phyloP scores from a whole-genome alignment of 2,329 filamentous ascomycete genomes.

The Lachnellula cervina region DNA sequence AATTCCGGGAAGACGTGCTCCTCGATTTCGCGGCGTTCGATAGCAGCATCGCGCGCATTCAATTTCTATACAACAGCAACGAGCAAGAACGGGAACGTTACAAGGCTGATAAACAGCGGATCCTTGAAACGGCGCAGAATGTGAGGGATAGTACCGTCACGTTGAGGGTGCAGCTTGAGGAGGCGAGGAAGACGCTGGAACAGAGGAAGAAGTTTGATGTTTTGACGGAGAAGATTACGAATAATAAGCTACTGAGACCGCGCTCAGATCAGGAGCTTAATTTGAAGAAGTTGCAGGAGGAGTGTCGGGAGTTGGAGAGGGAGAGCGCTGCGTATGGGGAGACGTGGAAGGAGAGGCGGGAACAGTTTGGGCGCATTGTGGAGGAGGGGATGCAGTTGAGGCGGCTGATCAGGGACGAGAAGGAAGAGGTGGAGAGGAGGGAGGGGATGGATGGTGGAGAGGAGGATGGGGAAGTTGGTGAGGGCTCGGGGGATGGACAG shows the following conservation, averaged over 20 bases:
- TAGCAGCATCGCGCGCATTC: constrained; percentile 78
- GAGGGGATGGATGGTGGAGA: constrained; percentile 68
- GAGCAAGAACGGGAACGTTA: constrained; percentile 79
- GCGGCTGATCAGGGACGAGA: constrained; percentile 85
- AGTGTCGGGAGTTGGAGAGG: constrained; percentile 80
- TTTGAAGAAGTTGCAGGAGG: constrained; percentile 76
- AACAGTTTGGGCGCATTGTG: constrained; percentile 84
- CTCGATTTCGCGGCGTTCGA: constrained; percentile 89
- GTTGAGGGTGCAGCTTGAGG: constrained; percentile 70
- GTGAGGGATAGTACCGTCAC: constrained; percentile 71
- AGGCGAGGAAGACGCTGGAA: constrained; percentile 68
- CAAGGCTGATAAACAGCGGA: constrained; percentile 71
- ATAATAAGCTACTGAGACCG: constrained; percentile 71
- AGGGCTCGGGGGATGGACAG: constrained; percentile 44
- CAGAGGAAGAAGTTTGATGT: constrained; percentile 84
- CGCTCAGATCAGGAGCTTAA: constrained; percentile 78
- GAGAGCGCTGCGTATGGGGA: constrained; percentile 77
- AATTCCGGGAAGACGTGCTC: constrained; percentile 76
- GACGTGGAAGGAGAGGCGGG: constrained; percentile 79
- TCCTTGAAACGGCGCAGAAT: constrained; percentile 69
- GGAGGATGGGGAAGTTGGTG: constrained; percentile 56
- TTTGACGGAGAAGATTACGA: constrained; percentile 79
- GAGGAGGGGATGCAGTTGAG: constrained; percentile 85
- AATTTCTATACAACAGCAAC: constrained; percentile 82
- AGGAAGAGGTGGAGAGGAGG: constrained; percentile 84